These are phyloP conservation scores for Suillus luteus DNA, from an alignment of 768 basidiomycete species.

Conservation along the genomic window DNA sequence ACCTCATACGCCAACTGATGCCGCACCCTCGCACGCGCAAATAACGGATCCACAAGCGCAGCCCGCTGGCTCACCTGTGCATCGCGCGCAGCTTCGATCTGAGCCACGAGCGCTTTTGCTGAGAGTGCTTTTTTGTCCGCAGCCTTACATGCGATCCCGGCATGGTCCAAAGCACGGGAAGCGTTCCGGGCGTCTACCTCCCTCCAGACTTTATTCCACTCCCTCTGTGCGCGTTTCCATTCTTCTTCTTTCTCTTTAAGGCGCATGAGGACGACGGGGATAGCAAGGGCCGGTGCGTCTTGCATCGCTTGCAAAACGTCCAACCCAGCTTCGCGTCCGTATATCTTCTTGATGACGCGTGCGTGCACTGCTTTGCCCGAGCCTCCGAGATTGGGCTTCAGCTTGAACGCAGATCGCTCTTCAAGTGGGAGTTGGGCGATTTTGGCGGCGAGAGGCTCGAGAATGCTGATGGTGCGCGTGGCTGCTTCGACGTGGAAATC, in stretches of 20 bases:
- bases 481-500: conserved; percentile 99
- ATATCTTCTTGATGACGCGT: conserved; percentile 95
- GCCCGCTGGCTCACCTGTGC: conserved; percentile 80
- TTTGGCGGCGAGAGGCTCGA: conserved; percentile 91
- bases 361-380: conserved; percentile 87
- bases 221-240: conserved; percentile 95
- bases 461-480: conserved; percentile 82
- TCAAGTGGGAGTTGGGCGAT: conserved; percentile 77
- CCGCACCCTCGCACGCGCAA: conserved; percentile 60
- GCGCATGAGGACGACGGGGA: conserved; percentile 86
- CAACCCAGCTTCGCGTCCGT: conserved; percentile 81
- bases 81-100: conserved; percentile 83
- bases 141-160: conserved; percentile 87
- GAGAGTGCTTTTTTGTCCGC: conserved; percentile 85
- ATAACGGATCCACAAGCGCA: conserved; percentile 51
- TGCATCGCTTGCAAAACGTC: conserved; percentile 89
- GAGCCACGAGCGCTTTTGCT: conserved; percentile 73
- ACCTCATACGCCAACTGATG: conserved; percentile 83
- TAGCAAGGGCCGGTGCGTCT: conserved; percentile 84
- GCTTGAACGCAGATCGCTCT: conserved; percentile 78
- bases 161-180: conserved; percentile 90
- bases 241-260: conserved; percentile 97
- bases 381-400: conserved; percentile 88
- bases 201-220: conserved; percentile 99
- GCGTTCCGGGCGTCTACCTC: conserved; percentile 96